phyloP scores from a whole-genome alignment of 176 grass and related monocot species.

The Carex littledalei region DNA sequence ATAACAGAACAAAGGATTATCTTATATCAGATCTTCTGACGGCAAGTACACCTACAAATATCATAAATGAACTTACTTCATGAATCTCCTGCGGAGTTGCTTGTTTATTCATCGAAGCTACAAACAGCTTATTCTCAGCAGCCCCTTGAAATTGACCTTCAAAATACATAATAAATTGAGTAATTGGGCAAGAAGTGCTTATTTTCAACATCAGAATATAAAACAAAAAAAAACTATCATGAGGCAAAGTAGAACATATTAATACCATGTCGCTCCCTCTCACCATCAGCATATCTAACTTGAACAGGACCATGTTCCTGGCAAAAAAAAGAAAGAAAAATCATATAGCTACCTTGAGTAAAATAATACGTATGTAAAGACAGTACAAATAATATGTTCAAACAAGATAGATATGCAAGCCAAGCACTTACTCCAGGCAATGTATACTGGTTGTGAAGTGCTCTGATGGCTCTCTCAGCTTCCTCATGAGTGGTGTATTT shows the following conservation, averaged over 20 bases:
- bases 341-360: not conserved
- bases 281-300: constrained; percentile 99
- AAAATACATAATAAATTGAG: constrained; percentile 14
- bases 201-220: not conserved
- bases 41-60: not conserved
- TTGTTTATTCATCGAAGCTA: constrained; percentile 89
- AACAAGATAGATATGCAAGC: not conserved
- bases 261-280: constrained; percentile 88
- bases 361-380: not conserved
- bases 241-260: constrained; percentile 5
- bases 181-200: not conserved
- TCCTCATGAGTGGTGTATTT: constrained; percentile 93
- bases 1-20: not conserved
- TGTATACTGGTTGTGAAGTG: constrained; percentile 87
- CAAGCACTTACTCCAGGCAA: constrained; percentile 69
- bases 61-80: constrained; percentile 45
- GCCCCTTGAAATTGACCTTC: constrained; percentile 48
- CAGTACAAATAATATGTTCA: constrained; percentile 24
- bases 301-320: constrained; percentile 85
- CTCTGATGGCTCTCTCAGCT: constrained; percentile 91
- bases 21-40: not conserved
- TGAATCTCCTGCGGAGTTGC: constrained; percentile 84
- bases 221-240: not conserved
- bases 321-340: constrained; percentile 23
- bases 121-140: constrained; percentile 88